phyloP scores from a whole-genome alignment of 2,329 filamentous ascomycete species.

The Talaromyces marneffei region DNA sequence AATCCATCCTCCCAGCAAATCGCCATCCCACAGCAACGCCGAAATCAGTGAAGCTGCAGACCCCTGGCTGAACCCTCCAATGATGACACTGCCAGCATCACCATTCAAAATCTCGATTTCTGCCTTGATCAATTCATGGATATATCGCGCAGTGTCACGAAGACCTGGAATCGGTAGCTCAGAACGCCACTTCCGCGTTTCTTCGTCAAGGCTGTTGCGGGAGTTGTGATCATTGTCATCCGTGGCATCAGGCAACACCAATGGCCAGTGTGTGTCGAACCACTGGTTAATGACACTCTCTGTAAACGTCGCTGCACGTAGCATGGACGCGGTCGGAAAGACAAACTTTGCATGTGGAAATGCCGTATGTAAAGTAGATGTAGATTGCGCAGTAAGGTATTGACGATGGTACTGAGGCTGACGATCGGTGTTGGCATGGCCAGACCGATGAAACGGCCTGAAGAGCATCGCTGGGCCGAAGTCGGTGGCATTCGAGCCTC shows the following conservation, averaged over 20 bases:
- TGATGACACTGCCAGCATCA: slow-evolving; percentile 37
- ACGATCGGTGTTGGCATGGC: background rate
- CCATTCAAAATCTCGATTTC: slow-evolving; percentile 38
- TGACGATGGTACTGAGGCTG: background rate
- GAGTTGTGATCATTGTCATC: background rate
- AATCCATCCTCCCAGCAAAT: background rate
- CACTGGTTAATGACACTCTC: slow-evolving; percentile 40
- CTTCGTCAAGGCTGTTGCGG: background rate
- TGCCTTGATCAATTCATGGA: slow-evolving; percentile 34
- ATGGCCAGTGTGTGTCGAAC: slow-evolving; percentile 39
- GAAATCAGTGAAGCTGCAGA: slow-evolving; percentile 44
- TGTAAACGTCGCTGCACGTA: slow-evolving; percentile 37
- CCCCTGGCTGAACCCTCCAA: slow-evolving; percentile 52
- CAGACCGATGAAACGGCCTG: slow-evolving; percentile 15
- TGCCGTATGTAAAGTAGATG: slow-evolving; percentile 24
- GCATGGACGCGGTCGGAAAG: slow-evolving; percentile 46
- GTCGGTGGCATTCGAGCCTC: slow-evolving; percentile 39
- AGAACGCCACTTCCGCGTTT: background rate
- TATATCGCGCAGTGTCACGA: slow-evolving; percentile 36
- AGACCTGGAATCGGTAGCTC: slow-evolving; percentile 33
- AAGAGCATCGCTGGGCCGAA: slow-evolving; percentile 41
- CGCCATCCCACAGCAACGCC: slow-evolving; percentile 41
- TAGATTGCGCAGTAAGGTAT: background rate
- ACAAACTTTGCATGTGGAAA: slow-evolving; percentile 46
- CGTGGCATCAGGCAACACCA: slow-evolving; percentile 11